phyloP scores from a whole-genome alignment of 257 asterid species.

The Solanum sparsipilum region DNA sequence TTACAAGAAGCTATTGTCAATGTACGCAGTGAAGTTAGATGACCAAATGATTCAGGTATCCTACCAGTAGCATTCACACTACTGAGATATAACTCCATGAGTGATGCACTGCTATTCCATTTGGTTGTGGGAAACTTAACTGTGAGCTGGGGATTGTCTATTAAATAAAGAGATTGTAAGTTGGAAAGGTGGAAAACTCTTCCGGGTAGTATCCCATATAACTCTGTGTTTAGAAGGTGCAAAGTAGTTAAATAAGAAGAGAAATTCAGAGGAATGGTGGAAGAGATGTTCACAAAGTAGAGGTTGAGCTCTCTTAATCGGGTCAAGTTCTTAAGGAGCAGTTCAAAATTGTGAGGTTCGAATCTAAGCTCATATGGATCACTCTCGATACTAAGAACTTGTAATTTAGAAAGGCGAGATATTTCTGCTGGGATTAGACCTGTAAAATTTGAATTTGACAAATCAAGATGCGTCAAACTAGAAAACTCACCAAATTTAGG shows the following conservation, averaged over 20 bases:
- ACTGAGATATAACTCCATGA: no score
- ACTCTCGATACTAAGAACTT: neutral
- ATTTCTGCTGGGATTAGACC: neutral
- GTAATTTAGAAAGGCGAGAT: neutral
- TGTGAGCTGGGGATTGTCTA: neutral
- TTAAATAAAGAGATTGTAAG: no score
- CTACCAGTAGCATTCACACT: no score
- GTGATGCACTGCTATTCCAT: no score
- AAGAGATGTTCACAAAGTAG: neutral
- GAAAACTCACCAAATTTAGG: no score
- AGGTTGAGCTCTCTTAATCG: neutral
- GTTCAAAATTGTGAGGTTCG: neutral
- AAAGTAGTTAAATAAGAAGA: constrained; percentile 4
- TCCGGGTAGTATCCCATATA: no score
- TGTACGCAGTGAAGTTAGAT: no score
- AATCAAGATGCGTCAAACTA: no score
- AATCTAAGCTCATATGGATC: neutral
- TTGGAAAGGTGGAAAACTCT: no score
- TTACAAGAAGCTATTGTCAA: no score
- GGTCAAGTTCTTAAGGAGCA: constrained; percentile 10
- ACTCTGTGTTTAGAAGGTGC: neutral
- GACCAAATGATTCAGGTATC: no score
- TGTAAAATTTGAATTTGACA: no score
- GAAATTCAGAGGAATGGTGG: constrained; percentile 8
- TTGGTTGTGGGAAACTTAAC: neutral